Evolutionary conservation across 192 early-diverging fungal genomes (phyloP), one percentile per base, ranked within the genome.

Genomic region (Entomortierella lignicola): DNA sequence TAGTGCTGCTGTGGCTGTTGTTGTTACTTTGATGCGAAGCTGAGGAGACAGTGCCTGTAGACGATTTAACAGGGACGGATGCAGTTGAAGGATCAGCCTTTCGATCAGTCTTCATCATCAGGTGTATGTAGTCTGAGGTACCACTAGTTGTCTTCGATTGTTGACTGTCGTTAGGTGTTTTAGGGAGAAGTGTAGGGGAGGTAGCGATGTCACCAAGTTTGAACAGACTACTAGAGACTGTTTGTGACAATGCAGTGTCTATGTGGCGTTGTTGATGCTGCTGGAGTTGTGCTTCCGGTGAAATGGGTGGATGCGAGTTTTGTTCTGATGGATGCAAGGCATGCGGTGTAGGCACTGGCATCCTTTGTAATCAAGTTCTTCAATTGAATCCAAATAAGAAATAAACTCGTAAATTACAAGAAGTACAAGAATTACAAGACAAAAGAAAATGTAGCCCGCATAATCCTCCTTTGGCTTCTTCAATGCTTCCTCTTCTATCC

Each of bases 91-190:
- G 58, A 62, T 71, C 59, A 59, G 58, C 39, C 26, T 62, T 61
- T 37, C 59, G 58, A 62, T 71, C 69, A 71, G 69, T 32, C 59
- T 71, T 71, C 69, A 71, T 71, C 26, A 60, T 61, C 51, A 34
- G 54, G 50, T 34, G 31, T 39, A 7, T 55, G 25, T 52, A 31
- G 37, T 21, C 12, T 21, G 26, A 20, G 62, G 51, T 20, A 34
- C 62, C 23, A 26, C 48, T 52, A n/a, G 34, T 20, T 41, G 30
- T 64, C 20, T 6, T 37, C 1, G 4, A 31, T 50, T 55, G 47
- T 42, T 43, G 1, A 20, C 25, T 52, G 34, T 17, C 29, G 61
- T 25, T 52, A 26, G 51, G 10, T 52, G 21, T 34, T 65, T 21
- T 53, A 27, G 18, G 59, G 10, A n/a, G n/a, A 15, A 17, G 41